phyloP scores from a whole-genome alignment of 1,284 basidiomycete species.

The Cryptococcus jaspeensis region DNA sequence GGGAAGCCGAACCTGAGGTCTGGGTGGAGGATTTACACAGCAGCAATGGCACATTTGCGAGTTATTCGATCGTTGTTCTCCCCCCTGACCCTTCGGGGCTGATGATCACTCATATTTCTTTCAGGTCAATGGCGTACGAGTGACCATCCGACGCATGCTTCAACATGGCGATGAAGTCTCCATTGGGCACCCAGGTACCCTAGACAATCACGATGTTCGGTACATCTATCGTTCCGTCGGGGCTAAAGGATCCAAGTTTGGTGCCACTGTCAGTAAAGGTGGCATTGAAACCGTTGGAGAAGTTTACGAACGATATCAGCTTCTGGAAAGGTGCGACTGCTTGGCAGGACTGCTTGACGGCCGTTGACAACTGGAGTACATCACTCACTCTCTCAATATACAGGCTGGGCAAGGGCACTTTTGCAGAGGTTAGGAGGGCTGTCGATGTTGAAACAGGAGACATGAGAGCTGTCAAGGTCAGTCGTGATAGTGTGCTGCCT shows the following conservation, averaged over 20 bases:
- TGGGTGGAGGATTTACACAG: constrained; percentile 66
- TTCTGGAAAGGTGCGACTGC: constrained; percentile 39
- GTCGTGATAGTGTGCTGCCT: constrained; percentile 23
- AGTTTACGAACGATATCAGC: constrained; percentile 47
- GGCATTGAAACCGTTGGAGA: constrained; percentile 51
- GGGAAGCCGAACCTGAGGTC: constrained; percentile 57
- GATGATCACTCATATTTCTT: too few species aligned
- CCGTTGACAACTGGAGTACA: too few species aligned
- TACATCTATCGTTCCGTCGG: constrained; percentile 54
- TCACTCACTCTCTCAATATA: constrained; percentile 10
- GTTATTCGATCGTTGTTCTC: constrained; percentile 37
- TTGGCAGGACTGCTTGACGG: background rate
- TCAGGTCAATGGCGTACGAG: constrained; percentile 69
- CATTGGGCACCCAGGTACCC: constrained; percentile 61
- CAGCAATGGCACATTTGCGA: constrained; percentile 81
- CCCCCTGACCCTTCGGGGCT: background rate
- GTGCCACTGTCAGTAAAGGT: constrained; percentile 28
- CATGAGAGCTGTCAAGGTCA: constrained; percentile 49
- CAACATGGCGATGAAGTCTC: constrained; percentile 78
- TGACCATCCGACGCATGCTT: constrained; percentile 61
- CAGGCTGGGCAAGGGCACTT: constrained; percentile 51
- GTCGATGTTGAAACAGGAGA: constrained; percentile 48
- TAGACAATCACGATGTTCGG: constrained; percentile 53
- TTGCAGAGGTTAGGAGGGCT: constrained; percentile 51
- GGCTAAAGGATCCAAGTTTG: constrained; percentile 24